Base-by-base conservation (phyloP, 768 basidiomycete genomes). In the Exsudoporus frostii region DNA sequence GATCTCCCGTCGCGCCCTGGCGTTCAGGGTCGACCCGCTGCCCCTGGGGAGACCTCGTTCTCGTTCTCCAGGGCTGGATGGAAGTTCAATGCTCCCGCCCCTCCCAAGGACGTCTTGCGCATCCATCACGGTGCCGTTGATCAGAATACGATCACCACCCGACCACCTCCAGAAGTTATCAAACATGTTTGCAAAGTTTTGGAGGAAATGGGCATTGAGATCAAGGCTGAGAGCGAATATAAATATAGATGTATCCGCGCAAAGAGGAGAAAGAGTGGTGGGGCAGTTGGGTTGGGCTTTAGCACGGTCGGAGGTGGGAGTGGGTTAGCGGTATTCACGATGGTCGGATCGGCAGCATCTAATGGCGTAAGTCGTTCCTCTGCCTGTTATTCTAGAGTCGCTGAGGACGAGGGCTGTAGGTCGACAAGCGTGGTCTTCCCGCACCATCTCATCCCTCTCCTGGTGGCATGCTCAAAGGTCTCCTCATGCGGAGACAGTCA, bases 71-170 rank as follows among this genome's bases (percentile, higher is more conserved):
- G 77, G 19, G 53, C 66, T 22, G 70, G 61, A 30, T 71, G 69
- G 65, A 72, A 65, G 47, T 70, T 70, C 42, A 61, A 54, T 30
- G 53, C 69, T 56, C 65, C 72, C 37, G 58, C 69, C 6, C 62
- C 66, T 20, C 42, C 71, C 24, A 76, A 74, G 57, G 79, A 79
- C 36, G 79, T 77, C 47, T 70, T 98, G 37, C 83, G 93, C 11
- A 82, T 90, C 38, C 96, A 98, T 65, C 88, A 91, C 60, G 96
- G 95, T 56, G 86, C 95, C 2, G 88, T 98, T 29, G 97, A 98
- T 67, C 88, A 88, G 68, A 84, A 84, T 25, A 94, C 85, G 48
- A 81, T 98, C 61, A 97, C 96, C 32, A 91, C 85, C 4, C 79
- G 83, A 20, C 75, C 85, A 9, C 94, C 96, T 33, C 83, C 86